These are phyloP conservation scores for Helminthosporium solani DNA, from an alignment of 2,329 filamentous ascomycete species.

Conservation along the genomic window DNA sequence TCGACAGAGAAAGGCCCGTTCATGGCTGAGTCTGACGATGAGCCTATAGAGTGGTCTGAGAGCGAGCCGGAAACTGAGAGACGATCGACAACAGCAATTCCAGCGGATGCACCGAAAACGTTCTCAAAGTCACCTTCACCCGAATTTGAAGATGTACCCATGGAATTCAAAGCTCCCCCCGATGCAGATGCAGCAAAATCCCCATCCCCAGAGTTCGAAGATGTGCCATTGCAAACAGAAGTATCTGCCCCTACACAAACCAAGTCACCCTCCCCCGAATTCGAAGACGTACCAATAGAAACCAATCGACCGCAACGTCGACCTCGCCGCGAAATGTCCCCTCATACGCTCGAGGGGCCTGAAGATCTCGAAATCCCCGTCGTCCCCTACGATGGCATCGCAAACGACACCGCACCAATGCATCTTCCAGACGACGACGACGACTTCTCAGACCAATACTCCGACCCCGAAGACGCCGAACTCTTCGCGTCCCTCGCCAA, in stretches of 20 bases:
- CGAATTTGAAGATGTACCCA: constrained; percentile 54
- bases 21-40: constrained; percentile 40
- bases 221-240: constrained; percentile 39
- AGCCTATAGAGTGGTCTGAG: constrained; percentile 55
- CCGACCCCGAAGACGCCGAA: constrained; percentile 90
- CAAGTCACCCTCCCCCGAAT: constrained; percentile 51
- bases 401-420: constrained; percentile 28
- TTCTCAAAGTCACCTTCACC: constrained; percentile 47
- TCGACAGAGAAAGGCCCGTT: constrained; percentile 22
- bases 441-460: constrained; percentile 50
- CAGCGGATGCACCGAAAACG: constrained; percentile 33
- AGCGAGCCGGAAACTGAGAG: constrained; percentile 47
- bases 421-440: constrained; percentile 32
- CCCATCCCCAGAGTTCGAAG: constrained; percentile 52
- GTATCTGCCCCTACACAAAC: constrained; percentile 16
- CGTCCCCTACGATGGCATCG: constrained; percentile 32
- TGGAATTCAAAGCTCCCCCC: constrained; percentile 10
- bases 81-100: constrained; percentile 1
- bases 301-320: constrained; percentile 10
- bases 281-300: constrained; percentile 50
- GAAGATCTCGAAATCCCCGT: constrained; percentile 31
- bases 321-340: constrained; percentile 24
- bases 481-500: constrained; percentile 80
- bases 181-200: constrained; percentile 35
- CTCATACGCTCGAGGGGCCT: constrained; percentile 26